Evolutionary conservation across 2,329 filamentous ascomycete genomes (phyloP), one percentile per base, ranked within the genome.

Genomic region (Ascochyta rabiei): DNA sequence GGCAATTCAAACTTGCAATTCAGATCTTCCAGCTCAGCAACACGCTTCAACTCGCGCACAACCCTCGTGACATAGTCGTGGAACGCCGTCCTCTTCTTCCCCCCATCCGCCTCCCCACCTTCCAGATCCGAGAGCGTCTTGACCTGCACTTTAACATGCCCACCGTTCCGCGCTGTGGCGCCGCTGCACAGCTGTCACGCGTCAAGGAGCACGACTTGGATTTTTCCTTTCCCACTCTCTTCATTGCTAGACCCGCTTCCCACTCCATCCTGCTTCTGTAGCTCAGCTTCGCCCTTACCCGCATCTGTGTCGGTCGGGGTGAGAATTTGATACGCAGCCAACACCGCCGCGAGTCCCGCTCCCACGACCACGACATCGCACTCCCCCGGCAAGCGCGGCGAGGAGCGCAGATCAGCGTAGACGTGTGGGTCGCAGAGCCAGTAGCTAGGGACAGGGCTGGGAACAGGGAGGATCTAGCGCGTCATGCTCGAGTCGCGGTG

Each of bases 141-240:
- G 1, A 83, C 82, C 41, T 78, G 77, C 2, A 73, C 71, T 13
- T 76, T 73, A n/a, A 80, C 80, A 31, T 81, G 77, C 6, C 76
- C 77, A 43, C 77, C 67, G 38, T 70, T 71, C 1, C 69, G 53
- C 1, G 55, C 64, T 2, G 67, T 71, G 0, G 66, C 66, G 4
- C 67, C 67, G 5, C 60, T 63, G 38, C 67, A 70, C 0, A 69
- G 43, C 9, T 59, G 19, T 7, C 64, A 48, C 19, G 68, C 68
- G 39, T 72, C 69, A 2, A 70, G 38, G 4, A 70, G 47, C 6
- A 65, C 18, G n/a, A 70, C 53, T 4, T 24, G 8, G 2, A 0
- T 28, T 12, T 28, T 28, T 12, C 26, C 26, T 28, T 12, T 28
- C 10, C 10, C 26, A 4, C 6, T 23, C 21, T 23, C 21, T 23